phyloP scores from a whole-genome alignment of 2,329 filamentous ascomycete species.

The Chaetomium sp. region DNA sequence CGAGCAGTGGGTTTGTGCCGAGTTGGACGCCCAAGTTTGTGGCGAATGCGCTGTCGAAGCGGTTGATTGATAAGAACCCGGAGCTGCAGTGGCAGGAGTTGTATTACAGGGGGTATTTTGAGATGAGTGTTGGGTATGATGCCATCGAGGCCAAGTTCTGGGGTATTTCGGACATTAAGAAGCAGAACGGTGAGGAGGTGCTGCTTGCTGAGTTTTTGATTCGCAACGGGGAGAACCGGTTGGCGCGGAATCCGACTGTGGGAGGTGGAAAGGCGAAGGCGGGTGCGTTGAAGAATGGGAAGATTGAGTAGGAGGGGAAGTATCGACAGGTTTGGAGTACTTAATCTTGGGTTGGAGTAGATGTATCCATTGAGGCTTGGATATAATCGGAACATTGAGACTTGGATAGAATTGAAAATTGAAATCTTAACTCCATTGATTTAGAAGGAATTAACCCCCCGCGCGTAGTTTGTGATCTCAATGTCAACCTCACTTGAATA shows the following conservation, averaged over 20 bases:
- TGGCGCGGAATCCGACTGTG: constrained; percentile 36
- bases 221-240: constrained; percentile 50
- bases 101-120: constrained; percentile 69
- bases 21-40: constrained; percentile 48
- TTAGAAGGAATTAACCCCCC: too few relatives aligned
- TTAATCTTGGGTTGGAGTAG: too few relatives aligned
- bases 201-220: constrained; percentile 66
- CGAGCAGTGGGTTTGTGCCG: constrained; percentile 52
- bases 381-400: too few relatives aligned
- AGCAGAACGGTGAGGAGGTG: constrained; percentile 57
- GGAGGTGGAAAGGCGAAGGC: constrained; percentile 42
- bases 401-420: too few relatives aligned
- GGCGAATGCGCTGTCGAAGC: constrained; percentile 42
- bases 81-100: constrained; percentile 68
- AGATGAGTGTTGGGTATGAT: constrained; percentile 52
- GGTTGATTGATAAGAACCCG: constrained; percentile 45
- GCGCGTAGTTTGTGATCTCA: too few relatives aligned
- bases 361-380: too few relatives aligned
- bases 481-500: too few relatives aligned
- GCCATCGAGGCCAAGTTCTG: constrained; percentile 59
- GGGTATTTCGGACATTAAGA: constrained; percentile 52
- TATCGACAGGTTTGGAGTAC: too few relatives aligned
- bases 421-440: too few relatives aligned
- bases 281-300: constrained; percentile 47
- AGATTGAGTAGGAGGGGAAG: constrained; percentile 21